Percentiles rank a stretch among this genome's conserved stretches.
Conservation (phyloP, 2,329 filamentous ascomycete species). For the Arthrinium puccinioides region DNA sequence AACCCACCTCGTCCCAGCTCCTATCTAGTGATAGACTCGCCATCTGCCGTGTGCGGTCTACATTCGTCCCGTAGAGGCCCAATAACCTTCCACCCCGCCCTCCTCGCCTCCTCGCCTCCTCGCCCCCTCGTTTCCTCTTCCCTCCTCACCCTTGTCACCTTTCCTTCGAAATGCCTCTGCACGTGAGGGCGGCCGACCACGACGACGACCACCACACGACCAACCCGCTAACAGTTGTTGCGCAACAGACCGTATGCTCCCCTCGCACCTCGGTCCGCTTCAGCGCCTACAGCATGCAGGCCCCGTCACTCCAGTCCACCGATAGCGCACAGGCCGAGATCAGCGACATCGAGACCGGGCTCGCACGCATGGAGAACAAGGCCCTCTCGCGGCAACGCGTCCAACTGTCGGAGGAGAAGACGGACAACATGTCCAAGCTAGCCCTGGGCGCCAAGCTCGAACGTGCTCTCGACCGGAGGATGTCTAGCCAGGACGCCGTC, state of each 20-base stretch:
- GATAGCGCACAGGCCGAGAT: conserved; percentile 53
- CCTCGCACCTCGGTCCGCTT: conserved; percentile 48
- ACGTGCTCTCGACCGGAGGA: conserved; percentile 75
- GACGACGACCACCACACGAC: background rate
- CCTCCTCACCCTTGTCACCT: conserved; percentile 1
- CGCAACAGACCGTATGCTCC: conserved; percentile 24
- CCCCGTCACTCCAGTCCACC: conserved; percentile 44
- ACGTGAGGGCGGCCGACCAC: background rate
- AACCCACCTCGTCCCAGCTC: background rate
- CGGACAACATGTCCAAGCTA: conserved; percentile 74
- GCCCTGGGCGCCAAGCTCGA: conserved; percentile 87
- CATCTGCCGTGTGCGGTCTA: no score
- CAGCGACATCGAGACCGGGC: conserved; percentile 65
- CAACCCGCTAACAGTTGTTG: background rate
- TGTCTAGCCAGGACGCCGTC: conserved; percentile 83
- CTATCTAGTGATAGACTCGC: background rate
- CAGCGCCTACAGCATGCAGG: conserved; percentile 51
- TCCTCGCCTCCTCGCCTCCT: background rate
- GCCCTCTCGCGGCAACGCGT: conserved; percentile 78
- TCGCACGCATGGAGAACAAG: conserved; percentile 87
- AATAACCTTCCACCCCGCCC: background rate
- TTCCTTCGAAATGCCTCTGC: background rate
- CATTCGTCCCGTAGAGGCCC: background rate
- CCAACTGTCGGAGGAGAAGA: conserved; percentile 70
- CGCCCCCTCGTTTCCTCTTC: conserved; percentile 1